Base-by-base conservation (phyloP, 257 asterid species). In the Eucommia ulmoides region DNA sequence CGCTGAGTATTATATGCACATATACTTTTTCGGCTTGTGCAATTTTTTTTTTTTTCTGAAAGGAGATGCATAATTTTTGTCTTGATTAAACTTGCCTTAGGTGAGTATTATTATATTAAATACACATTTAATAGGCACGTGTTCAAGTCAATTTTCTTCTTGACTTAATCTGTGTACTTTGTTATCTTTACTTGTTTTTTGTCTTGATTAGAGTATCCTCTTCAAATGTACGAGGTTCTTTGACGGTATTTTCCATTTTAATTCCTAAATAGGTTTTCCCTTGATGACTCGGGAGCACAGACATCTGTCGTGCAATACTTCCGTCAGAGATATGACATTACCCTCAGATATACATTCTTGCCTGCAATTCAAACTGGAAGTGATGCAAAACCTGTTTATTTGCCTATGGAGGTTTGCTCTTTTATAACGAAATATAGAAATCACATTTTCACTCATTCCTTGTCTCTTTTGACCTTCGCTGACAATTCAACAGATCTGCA, bases 381-480 rank as follows among this genome's bases (percentile, higher is more conserved):
- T 53, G 82, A 54, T 45, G 12, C 83, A 17, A 84, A 57, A 38
- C 86, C 95, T 0, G 58, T 54, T 0, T 78, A 69, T 73, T 59
- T 84, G 47, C 97, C 97, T 0, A 82, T 88, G 91, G 97, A 88
- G 96, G 97, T 84, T 16, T 54, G 41, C 9, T 49, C 15, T 18
- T 53, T 35, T 19, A 0, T 23, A 1, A 8, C 20, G 15, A 22
- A 35, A 41, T 50, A 2, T 24, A 15, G 11, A 19, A 24, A 18
- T 55, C 24, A 3, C 20, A n/a, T n/a, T 14, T 19, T 25, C 24
- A 15, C 24, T 9, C 7, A 38, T 22, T 1, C n/a, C 18, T 14
- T 14, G 16, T 6, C n/a, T 19, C 49, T 20, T 19, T 11, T 8
- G n/a, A 38, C 20, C 17, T 23, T 8, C 10, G 22, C 45, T 29